A percentile compares a stretch with the other conserved stretches of the same genome.
These are phyloP conservation scores for Aspergillus fumigatiaffinis DNA, from an alignment of 2,329 filamentous ascomycete genomes.

Conservation along the genomic window DNA sequence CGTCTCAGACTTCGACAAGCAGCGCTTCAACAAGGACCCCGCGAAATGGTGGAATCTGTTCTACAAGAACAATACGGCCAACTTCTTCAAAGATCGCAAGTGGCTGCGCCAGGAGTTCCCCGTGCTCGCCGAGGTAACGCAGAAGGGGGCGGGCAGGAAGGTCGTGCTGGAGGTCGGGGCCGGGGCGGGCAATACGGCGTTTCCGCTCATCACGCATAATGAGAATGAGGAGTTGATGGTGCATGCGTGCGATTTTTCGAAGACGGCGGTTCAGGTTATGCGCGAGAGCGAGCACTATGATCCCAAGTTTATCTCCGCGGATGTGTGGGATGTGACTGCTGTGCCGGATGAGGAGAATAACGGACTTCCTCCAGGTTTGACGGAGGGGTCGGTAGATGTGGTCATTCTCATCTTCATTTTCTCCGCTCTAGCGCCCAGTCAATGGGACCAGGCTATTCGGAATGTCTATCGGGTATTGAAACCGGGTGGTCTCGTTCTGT, in stretches of 20 bases:
- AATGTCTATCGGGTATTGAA: constrained; percentile 83
- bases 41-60: constrained; percentile 98
- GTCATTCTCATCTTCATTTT: constrained; percentile 97
- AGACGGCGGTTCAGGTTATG: constrained; percentile 92
- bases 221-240: constrained; percentile 76
- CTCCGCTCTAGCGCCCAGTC: constrained; percentile 76
- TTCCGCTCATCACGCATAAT: constrained; percentile 81
- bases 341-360: constrained; percentile 47
- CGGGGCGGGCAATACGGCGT: constrained; percentile 93
- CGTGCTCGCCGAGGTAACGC: constrained; percentile 71
- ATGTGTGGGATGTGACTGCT: constrained; percentile 88
- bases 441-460: constrained; percentile 77
- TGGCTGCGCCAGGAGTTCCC: constrained; percentile 97
- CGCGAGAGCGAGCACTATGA: constrained; percentile 74
- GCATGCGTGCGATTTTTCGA: constrained; percentile 94
- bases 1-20: constrained; percentile 89
- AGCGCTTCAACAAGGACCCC: constrained; percentile 81
- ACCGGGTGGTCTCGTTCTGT: constrained; percentile 87
- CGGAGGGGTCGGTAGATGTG: constrained; percentile 78
- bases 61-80: constrained; percentile 94
- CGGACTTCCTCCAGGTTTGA: constrained; percentile 68
- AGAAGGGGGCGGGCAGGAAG: constrained; percentile 63
- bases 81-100: constrained; percentile 98
- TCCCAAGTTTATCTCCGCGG: constrained; percentile 69
- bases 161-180: constrained; percentile 87